Base-by-base conservation (phyloP, 148 eudicot genomes). In the Hydrangea macrophylla region DNA sequence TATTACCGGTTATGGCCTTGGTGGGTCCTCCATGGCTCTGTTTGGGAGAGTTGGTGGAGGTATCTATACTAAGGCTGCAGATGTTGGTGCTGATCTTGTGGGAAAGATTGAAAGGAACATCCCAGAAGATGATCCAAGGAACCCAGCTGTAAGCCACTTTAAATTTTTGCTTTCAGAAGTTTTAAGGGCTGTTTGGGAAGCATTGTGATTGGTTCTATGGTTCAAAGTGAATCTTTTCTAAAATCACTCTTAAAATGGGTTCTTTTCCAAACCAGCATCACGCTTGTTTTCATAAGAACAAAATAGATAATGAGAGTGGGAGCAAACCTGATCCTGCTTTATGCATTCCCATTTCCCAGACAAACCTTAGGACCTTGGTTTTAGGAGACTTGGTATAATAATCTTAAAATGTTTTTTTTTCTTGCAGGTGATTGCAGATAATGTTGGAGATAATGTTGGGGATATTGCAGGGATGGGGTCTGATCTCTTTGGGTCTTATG, bases 1-100 rank as follows among this genome's bases (percentile, higher is more conserved):
- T n/a, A 86, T 86, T 72, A 91, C 90, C 73, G 97, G 97, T 32
- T 91, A 91, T 75, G 96, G 94, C 36, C 94, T 90, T 65, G 96
- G 97, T 69, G 97, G 97, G 30, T 91, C 97, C 55, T 86, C 92
- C 24, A 88, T 91, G 97, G 92, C 97, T 45, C 82, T 92, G 35
- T 86, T 89, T 64, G 96, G 96, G 10, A 85, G 96, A 82, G 97
- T 89, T 74, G 92, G 86, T 56, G 92, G 97, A 48, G 97, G 97
- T 13, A 91, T 91, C 36, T 91, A 91, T 66, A 91, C 95, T 9
- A 91, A 91, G 61, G 97, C 95, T 72, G 97, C 95, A 76, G 97
- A 88, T 77, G 95, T 91, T 7, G 95, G 97, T 61, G 97, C 95
- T 70, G 97, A 91, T 79, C 92, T 91, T 69, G 97, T 91, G 17